Percentiles rank a stretch among this genome's conserved stretches.
Conservation (phyloP, 1,284 basidiomycete genomes). For the Moniliophthora roreri region DNA sequence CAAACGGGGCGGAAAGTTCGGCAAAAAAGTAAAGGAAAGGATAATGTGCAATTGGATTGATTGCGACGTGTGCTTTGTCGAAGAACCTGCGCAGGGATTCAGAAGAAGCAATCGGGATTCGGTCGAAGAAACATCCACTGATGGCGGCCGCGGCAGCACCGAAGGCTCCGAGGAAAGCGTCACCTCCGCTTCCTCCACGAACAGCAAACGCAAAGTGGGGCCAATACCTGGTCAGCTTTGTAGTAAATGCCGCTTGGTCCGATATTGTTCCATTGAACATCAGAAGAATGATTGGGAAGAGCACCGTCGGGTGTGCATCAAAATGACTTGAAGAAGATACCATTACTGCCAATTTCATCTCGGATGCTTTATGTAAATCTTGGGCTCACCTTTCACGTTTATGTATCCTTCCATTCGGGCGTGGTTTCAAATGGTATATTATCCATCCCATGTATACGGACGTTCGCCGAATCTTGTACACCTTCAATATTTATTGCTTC, state of each 20-base stretch:
- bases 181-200: background rate
- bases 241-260: conserved; percentile 73
- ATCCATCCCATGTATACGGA: no score
- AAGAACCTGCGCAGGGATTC: conserved; percentile 30
- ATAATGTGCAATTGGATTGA: conserved; percentile 82
- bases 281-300: conserved; percentile 74
- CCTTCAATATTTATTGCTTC: no score
- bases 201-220: conserved; percentile 17
- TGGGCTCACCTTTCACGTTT: no score
- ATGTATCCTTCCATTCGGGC: no score
- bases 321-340: no score
- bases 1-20: conserved; percentile 49
- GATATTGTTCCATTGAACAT: conserved; percentile 70
- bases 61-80: conserved; percentile 58
- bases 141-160: conserved; percentile 35
- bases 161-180: conserved; percentile 41
- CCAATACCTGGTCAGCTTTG: conserved; percentile 51
- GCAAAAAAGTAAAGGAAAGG: conserved; percentile 45
- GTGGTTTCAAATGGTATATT: no score
- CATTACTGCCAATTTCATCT: no score
- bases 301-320: conserved; percentile 64
- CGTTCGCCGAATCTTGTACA: no score
- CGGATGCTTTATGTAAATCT: no score
- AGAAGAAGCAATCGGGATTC: no score
- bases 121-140: no score